Base-by-base conservation (phyloP, 2,329 filamentous ascomycete genomes). In the Zymoseptoria passerinii region DNA sequence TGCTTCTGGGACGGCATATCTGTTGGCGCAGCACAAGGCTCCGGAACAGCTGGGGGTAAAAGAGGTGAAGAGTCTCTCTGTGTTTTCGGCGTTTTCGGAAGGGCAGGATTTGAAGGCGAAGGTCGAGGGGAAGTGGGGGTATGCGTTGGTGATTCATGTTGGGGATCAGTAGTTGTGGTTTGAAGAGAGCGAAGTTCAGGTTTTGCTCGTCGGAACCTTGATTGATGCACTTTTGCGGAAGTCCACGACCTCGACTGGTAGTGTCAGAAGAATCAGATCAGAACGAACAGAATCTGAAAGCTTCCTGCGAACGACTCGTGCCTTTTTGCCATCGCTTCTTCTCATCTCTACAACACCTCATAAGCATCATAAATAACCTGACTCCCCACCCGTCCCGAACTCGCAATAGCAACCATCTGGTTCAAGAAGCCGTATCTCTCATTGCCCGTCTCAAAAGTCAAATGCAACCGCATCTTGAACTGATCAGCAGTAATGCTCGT, bases 371-470 rank as follows among this genome's bases (percentile, higher is more conserved):
- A 67, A 28, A 66, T 62, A 20, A 67, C 65, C 57, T 62, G 60
- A 53, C 57, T 60, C 9, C 64, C 64, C 2, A 58, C 55, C 28
- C 65, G 53, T 9, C 64, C 65, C 7, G 63, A 65, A 52, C 60
- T 63, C 3, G 64, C 64, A n/a, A 67, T 56, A 35, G 62, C 65
- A 8, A 66, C 65, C 6, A 61, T 61, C 20, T 54, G 48, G 51
- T 67, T 72, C 20, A 71, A 56, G 67, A 68, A 69, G 23, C 60
- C 61, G 51, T 71, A 72, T 54, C 65, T 59, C 40, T 52, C 48
- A 58, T 69, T 65, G 4, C 66, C 68, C 28, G 63, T 68, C 54
- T 71, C 68, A 51, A 71, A 64, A 3, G 58, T 68, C 44, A 70
- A 53, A 53, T 70, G 55, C 53, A 71, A 57, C 0, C 67, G 63